A percentile compares a stretch with the other conserved stretches of the same genome.
Evolutionary conservation across 2,329 filamentous ascomycete species (phyloP).

Genomic region (Aphanocladium album): DNA sequence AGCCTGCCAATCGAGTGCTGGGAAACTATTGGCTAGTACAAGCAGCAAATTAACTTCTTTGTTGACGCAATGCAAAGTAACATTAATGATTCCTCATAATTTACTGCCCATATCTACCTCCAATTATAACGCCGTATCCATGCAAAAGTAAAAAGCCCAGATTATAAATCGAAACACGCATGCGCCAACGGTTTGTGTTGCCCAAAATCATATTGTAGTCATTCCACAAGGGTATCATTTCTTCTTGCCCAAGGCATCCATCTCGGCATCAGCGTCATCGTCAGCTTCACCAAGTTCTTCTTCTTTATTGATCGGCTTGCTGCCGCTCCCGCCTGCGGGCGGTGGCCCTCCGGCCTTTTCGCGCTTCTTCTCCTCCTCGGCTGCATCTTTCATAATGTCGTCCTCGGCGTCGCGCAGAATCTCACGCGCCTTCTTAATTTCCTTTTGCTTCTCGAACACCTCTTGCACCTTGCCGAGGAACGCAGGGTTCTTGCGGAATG

Average conservation of each 20-base stretch:
- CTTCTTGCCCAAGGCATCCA: constrained; percentile 36
- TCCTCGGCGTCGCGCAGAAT: constrained; percentile 64
- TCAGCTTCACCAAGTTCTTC: constrained; percentile 50
- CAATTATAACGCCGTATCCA: not conserved
- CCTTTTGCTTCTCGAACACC: constrained; percentile 80
- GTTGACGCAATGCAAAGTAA: no score
- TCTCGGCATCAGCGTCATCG: constrained; percentile 42
- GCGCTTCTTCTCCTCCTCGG: constrained; percentile 37
- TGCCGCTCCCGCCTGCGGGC: not conserved
- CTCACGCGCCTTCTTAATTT: constrained; percentile 79
- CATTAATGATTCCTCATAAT: no score
- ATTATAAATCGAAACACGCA: not conserved
- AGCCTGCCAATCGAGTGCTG: no score
- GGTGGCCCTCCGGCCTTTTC: constrained; percentile 24
- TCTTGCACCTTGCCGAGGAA: constrained; percentile 89
- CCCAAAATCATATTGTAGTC: not conserved
- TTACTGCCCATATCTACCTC: no score
- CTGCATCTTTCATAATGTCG: constrained; percentile 51
- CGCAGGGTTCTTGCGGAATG: constrained; percentile 74
- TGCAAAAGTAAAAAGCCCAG: not conserved
- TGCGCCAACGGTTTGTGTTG: not conserved
- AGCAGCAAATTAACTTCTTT: no score
- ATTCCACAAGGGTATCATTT: constrained; percentile 21
- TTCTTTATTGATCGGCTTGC: constrained; percentile 32
- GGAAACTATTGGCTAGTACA: no score